Conservation (phyloP, 139 green algal species). For the Closterium sp. region DNA sequence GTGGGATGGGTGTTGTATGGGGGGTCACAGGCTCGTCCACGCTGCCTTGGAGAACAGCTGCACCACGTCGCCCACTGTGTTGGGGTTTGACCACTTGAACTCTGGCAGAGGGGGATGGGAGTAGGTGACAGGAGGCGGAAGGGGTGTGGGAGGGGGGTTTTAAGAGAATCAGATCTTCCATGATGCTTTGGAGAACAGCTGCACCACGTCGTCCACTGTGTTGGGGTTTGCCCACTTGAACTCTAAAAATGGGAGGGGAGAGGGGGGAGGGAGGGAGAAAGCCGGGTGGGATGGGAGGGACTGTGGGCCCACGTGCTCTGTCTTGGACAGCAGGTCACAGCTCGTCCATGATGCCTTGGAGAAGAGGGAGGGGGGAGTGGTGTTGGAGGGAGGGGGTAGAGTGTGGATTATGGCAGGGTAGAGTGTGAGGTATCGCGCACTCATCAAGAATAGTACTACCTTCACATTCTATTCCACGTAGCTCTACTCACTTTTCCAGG, state of each 20-base stretch:
- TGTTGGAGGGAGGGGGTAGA: background rate
- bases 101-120: too few relatives aligned
- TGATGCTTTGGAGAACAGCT: background rate
- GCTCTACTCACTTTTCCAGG: background rate
- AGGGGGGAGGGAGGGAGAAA: background rate
- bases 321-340: background rate
- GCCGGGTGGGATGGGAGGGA: too few relatives aligned
- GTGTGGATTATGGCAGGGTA: background rate
- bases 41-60: too few relatives aligned
- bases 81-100: too few relatives aligned
- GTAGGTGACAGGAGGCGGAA: too few relatives aligned
- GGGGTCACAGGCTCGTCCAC: too few relatives aligned
- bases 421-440: background rate
- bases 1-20: too few relatives aligned
- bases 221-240: background rate
- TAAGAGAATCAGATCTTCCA: too few relatives aligned
- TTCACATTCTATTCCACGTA: background rate
- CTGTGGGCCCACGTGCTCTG: too few relatives aligned
- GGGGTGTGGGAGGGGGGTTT: too few relatives aligned
- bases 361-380: background rate
- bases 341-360: background rate
- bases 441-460: background rate
- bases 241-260: background rate
- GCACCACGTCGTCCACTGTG: background rate
- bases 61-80: too few relatives aligned